Evolutionary conservation across 495 filamentous ascomycete species (phyloP).

Genomic region (Talaromyces thailandensis): DNA sequence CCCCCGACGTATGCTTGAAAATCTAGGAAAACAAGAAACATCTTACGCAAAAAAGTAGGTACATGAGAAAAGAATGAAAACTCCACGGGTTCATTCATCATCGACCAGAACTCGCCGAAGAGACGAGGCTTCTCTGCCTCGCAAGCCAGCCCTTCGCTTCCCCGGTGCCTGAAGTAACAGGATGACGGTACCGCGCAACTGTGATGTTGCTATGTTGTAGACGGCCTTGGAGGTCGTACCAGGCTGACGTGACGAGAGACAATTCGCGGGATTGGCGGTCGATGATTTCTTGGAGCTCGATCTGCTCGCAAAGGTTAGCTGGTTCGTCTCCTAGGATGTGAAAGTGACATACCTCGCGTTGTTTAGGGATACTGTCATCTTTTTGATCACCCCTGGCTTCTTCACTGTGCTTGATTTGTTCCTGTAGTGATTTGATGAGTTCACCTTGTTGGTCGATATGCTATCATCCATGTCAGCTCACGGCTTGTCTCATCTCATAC

Average conservation of each 20-base stretch:
- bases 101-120: conserved; percentile 8
- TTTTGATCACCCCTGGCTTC: conserved; percentile 27
- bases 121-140: conserved; percentile 72
- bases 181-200: conserved; percentile 32
- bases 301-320: conserved; percentile 19
- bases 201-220: conserved; percentile 85
- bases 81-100: no score
- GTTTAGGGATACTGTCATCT: conserved; percentile 35
- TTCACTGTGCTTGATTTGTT: conserved; percentile 43
- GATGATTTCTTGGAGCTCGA: conserved; percentile 53
- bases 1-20: not conserved
- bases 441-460: conserved; percentile 54
- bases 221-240: conserved; percentile 80
- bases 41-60: not conserved
- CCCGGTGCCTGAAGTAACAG: conserved; percentile 34
- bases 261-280: conserved; percentile 71
- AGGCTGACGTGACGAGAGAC: conserved; percentile 75
- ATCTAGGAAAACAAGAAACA: not conserved
- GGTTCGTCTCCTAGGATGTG: conserved; percentile 11
- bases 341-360: conserved; percentile 33
- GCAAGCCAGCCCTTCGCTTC: conserved; percentile 89
- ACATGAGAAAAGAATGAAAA: not conserved
- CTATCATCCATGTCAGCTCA: conserved; percentile 19
- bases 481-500: not conserved
- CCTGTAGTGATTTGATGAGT: conserved; percentile 49